Evolutionary conservation across 176 grass and related monocot species (phyloP).

Genomic region (Sorghum bicolor): Sorghum_bicolor_NCBIv3 NC_012875.2:52056501-52057000

Average conservation of each 20-base stretch:
- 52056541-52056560: slow-evolving; percentile 87
- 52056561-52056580: slow-evolving; percentile 97
- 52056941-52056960: slow-evolving; percentile 92
- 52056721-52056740: not conserved
- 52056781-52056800: not conserved
- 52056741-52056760: not conserved
- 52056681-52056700: not conserved
- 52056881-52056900: not conserved
- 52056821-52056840: not conserved
- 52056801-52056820: not conserved
- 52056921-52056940: not conserved
- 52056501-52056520: slow-evolving; percentile 88
- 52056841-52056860: not conserved
- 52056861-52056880: not conserved
- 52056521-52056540: slow-evolving; percentile 64
- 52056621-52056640: not conserved
- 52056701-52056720: no score
- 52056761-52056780: not conserved
- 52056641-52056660: not conserved
- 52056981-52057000: slow-evolving; percentile 93
- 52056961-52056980: slow-evolving; percentile 72
- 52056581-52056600: slow-evolving; percentile 90
- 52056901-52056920: not conserved
- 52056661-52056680: not conserved
- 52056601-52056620: slow-evolving; percentile 41